Base-by-base conservation (phyloP, 805 yeast genomes). In the Yarrowia hollandica region DNA sequence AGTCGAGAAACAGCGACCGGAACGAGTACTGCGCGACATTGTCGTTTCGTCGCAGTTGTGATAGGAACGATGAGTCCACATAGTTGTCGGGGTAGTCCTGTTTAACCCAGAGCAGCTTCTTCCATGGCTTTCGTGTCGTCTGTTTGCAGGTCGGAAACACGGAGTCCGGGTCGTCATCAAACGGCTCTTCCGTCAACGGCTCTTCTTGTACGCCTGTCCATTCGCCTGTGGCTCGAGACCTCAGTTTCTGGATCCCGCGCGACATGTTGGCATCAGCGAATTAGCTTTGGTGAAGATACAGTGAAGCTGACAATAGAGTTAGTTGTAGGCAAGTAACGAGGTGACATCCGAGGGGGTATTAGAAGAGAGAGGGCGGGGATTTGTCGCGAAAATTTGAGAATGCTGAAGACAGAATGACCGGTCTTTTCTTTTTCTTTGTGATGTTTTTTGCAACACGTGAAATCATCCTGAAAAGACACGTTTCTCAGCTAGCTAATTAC, bases 81-180 rank as follows among this genome's bases (percentile, higher is more conserved):
- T 88, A 89, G 71, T 91, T 94, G 70, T 92, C 99, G 0, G 96
- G 95, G 67, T 84, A 91, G 12, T 86, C 86, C 69, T 91, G 97
- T 60, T 81, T 79, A 30, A 86, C 79, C 85, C 96, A 94, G 11
- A 92, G 78, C 34, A 90, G 80, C 67, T 94, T 87, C 66, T 85
- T 80, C 98, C 98, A 91, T 19, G 83, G 82, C 28, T 62, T 23
- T 2, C 44, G 58, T 3, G 56, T n/a, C 1, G 37, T 19, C 39
- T 21, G 18, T 15, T 21, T 11, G 39, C 55, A 48, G 21, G 14
- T n/a, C 7, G 55, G 55, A 16, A 48, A 48, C 30, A 33, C 39
- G 23, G 22, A 28, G 18, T 48, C 39, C 12, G n/a, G 11, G 31
- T 48, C 55, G 9, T 44, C 54, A 9, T 26, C 4, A 11, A 22